phyloP scores from a whole-genome alignment of 2,329 filamentous ascomycete genomes.

The Cladosporium phlei region DNA sequence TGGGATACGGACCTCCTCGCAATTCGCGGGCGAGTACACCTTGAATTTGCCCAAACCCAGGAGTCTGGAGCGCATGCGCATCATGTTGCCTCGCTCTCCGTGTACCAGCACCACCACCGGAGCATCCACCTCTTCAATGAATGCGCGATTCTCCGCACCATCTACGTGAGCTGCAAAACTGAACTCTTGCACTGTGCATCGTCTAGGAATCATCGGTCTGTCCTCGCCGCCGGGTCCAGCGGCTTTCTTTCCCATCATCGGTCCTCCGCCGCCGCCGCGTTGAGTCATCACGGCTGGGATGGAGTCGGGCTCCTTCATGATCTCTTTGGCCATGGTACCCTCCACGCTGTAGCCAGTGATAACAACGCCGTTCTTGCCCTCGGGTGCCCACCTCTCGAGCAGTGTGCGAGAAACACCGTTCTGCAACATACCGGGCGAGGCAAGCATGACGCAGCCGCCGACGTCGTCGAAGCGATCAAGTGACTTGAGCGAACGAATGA shows the following conservation, averaged over 20 bases:
- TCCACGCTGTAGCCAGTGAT: conserved; percentile 98
- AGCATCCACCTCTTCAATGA: conserved; percentile 89
- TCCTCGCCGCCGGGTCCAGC: conserved; percentile 52
- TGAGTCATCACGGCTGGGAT: conserved; percentile 87
- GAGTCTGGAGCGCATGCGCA: conserved; percentile 88
- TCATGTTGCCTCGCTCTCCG: conserved; percentile 97
- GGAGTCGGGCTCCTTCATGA: conserved; percentile 89
- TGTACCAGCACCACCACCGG: conserved; percentile 96
- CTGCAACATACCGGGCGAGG: conserved; percentile 96
- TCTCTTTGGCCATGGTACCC: conserved; percentile 94
- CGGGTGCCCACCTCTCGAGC: conserved; percentile 92
- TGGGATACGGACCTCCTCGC: conserved; percentile 88
- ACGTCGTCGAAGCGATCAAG: conserved; percentile 95
- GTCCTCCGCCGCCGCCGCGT: conserved; percentile 19
- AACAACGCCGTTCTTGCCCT: conserved; percentile 94
- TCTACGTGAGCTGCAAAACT: conserved; percentile 97
- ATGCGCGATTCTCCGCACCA: conserved; percentile 90
- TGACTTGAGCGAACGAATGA: conserved; percentile 84
- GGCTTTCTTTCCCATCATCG: conserved; percentile 28
- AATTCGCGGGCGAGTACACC: conserved; percentile 89
- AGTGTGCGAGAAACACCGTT: conserved; percentile 91
- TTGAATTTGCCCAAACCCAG: conserved; percentile 88
- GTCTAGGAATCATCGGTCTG: conserved; percentile 82
- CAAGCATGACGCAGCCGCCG: conserved; percentile 93
- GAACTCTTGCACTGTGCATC: conserved; percentile 90